phyloP scores from a whole-genome alignment of 371 early-diverging fungal species.

The Syncephalastrum contaminatum region DNA sequence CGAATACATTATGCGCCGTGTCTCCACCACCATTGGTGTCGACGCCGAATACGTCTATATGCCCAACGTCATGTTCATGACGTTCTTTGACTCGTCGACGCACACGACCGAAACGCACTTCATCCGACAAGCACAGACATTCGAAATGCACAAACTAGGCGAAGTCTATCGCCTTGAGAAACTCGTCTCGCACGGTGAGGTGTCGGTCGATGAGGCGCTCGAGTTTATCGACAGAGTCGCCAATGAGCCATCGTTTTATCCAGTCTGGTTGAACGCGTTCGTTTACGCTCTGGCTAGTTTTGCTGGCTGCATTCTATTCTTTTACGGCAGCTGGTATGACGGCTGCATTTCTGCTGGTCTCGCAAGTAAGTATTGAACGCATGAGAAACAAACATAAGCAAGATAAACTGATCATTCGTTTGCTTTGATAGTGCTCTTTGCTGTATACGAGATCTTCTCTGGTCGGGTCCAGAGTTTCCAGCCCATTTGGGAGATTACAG shows the following conservation, averaged over 20 bases:
- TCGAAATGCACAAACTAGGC: slow-evolving; percentile 69
- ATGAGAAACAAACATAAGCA: neutral
- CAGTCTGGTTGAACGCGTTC: slow-evolving; percentile 51
- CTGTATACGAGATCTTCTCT: slow-evolving; percentile 40
- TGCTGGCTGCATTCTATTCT: slow-evolving; percentile 47
- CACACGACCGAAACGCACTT: slow-evolving; percentile 80
- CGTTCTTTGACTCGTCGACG: slow-evolving; percentile 71
- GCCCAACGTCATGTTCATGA: slow-evolving; percentile 73
- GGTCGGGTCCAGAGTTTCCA: slow-evolving; percentile 40
- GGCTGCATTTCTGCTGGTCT: slow-evolving; percentile 39
- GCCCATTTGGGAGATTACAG: slow-evolving; percentile 68
- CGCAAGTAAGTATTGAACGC: slow-evolving; percentile 33
- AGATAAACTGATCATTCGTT: neutral
- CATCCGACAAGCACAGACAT: slow-evolving; percentile 56
- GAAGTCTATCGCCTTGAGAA: slow-evolving; percentile 59
- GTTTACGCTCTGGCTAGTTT: slow-evolving; percentile 51
- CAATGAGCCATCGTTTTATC: slow-evolving; percentile 42
- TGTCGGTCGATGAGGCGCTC: slow-evolving; percentile 54
- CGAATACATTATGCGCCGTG: slow-evolving; percentile 52
- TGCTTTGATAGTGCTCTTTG: slow-evolving; percentile 33
- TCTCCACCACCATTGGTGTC: slow-evolving; percentile 58
- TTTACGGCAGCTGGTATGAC: slow-evolving; percentile 44
- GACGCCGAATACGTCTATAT: slow-evolving; percentile 69
- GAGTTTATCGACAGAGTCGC: slow-evolving; percentile 48
- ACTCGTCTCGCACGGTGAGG: slow-evolving; percentile 47